Base-by-base conservation (phyloP, 163 green algal genomes). In the Chlamydomonas reinhardtii region DNA sequence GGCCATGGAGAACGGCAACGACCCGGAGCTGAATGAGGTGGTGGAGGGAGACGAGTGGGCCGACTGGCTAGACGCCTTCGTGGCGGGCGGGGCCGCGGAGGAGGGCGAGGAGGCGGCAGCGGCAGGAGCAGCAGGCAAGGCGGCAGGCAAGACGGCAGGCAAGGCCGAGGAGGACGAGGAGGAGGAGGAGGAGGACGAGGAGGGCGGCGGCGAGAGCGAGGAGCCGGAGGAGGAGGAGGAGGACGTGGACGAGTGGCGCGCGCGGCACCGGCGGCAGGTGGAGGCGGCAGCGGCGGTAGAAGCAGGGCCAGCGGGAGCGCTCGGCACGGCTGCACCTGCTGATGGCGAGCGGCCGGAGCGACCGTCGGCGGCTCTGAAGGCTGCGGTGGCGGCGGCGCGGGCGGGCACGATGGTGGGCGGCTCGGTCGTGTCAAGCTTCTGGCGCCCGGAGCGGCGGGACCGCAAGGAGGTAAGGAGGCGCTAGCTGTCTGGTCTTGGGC, bases 141-240 rank as follows among this genome's bases (percentile, higher is more conserved):
- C 39, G 27, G 25, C 59, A 17, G 34, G 39, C 27, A 32, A 66
- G 59, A 73, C 65, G 24, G 64, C 11, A 17, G 17, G 8, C 15
- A 39, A 2, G 68, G 68, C 17, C 31, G 71, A 62, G 34, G 85
- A 76, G 76, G 95, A 93, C 80, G 93, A 96, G 65, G 97, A 95
- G 92, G 98, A 98, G 75, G 94, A 98, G 39, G 96, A 98, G 29
- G 75, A 73, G 61, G 61, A 83, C 22, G 75, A 73, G 15, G 75
- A 73, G 25, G 79, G 54, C 15, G 80, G 80, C 5, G 71, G 56
- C 24, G 61, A 74, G 3, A 81, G 81, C 37, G 81, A 82, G 52
- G 86, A 86, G 76, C 95, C 94, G 75, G 94, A 96, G 69, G 97
- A 97, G 93, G 98, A 99, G 75, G 94, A 98, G 29, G 96, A 98